phyloP scores from a whole-genome alignment of 2,329 filamentous ascomycete species.

The Thelonectria olida region DNA sequence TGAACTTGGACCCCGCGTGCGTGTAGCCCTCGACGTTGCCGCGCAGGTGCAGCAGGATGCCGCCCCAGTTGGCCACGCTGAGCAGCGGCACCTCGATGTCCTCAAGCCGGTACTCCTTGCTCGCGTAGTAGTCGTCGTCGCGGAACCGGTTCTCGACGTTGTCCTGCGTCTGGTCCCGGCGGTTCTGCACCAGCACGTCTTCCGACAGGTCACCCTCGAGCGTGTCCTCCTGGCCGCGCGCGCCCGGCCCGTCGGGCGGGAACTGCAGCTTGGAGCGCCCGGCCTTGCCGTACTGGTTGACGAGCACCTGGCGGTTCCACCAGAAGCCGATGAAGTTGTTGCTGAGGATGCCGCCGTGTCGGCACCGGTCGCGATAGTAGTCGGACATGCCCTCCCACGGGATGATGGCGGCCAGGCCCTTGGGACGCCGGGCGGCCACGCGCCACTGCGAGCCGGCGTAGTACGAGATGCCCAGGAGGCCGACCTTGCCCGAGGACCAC shows the following conservation, averaged over 20 bases:
- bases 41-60: slow-evolving; percentile 73
- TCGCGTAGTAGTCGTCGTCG: slow-evolving; percentile 71
- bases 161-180: slow-evolving; percentile 57
- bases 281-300: slow-evolving; percentile 70
- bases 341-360: slow-evolving; percentile 70
- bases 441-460: slow-evolving; percentile 59
- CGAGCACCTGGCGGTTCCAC: slow-evolving; percentile 40
- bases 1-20: slow-evolving; percentile 71
- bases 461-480: slow-evolving; percentile 58
- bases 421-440: slow-evolving; percentile 56
- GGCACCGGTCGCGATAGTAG: slow-evolving; percentile 65
- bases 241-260: slow-evolving; percentile 15
- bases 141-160: slow-evolving; percentile 63
- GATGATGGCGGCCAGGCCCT: slow-evolving; percentile 57
- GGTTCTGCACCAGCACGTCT: slow-evolving; percentile 59
- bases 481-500: slow-evolving; percentile 60
- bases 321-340: slow-evolving; percentile 61
- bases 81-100: slow-evolving; percentile 75
- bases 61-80: slow-evolving; percentile 76
- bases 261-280: slow-evolving; percentile 14
- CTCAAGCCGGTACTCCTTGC: slow-evolving; percentile 70
- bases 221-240: slow-evolving; percentile 50
- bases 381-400: slow-evolving; percentile 64
- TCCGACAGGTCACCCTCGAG: slow-evolving; percentile 67
- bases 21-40: slow-evolving; percentile 74